A percentile compares a stretch with the other conserved stretches of the same genome.
These are phyloP conservation scores for Xylaria longipes DNA, from an alignment of 495 filamentous ascomycete species.

Conservation along the genomic window DNA sequence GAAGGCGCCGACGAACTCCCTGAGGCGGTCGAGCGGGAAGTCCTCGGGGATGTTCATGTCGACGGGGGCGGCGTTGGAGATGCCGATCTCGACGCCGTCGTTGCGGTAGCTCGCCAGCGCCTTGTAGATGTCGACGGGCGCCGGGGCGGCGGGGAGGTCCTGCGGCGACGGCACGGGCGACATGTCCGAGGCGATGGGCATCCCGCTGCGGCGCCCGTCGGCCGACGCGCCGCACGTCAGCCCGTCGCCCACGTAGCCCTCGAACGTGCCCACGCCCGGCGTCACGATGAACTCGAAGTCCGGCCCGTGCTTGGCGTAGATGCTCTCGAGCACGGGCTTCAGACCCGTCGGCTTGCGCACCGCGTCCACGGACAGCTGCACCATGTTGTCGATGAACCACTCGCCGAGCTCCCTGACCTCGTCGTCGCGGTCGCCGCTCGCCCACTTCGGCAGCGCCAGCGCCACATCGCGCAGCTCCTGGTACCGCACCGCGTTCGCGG, in stretches of 20 bases:
- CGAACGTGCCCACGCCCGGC: conserved; percentile 35
- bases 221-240: conserved; percentile 30
- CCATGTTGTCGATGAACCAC: conserved; percentile 17
- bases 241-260: conserved; percentile 35
- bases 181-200: conserved; percentile 37
- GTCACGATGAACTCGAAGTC: conserved; percentile 34
- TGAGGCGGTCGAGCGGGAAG: conserved; percentile 20
- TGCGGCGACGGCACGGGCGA: conserved; percentile 28
- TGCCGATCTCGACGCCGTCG: conserved; percentile 13
- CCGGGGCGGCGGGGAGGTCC: conserved; percentile 14
- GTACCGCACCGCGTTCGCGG: conserved; percentile 25
- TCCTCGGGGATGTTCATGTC: conserved; percentile 32
- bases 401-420: conserved; percentile 3
- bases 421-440: conserved; percentile 9
- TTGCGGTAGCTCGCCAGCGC: conserved; percentile 13
- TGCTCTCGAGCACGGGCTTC: not conserved
- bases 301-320: conserved; percentile 8
- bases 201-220: conserved; percentile 31
- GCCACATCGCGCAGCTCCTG: conserved; percentile 26
- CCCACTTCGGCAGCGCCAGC: conserved; percentile 21
- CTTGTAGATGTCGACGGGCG: conserved; percentile 19
- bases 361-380: conserved; percentile 1
- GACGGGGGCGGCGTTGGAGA: conserved; percentile 28
- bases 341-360: conserved; percentile 9
- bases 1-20: conserved; percentile 14